Evolutionary conservation across 2,329 filamentous ascomycete species (phyloP).

Genomic region (Aspergillus latus): DNA sequence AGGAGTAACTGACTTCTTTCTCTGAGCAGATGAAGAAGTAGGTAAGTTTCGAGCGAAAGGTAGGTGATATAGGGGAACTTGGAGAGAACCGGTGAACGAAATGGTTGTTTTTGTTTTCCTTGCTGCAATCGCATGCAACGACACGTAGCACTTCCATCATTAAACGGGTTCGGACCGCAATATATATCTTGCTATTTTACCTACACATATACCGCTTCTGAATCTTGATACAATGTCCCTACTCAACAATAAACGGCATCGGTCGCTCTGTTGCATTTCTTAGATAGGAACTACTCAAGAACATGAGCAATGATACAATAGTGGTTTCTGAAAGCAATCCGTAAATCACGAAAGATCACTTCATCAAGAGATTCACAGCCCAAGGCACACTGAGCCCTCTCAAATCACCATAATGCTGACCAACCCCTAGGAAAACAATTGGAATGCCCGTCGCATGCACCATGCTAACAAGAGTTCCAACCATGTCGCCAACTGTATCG

Average conservation of each 20-base stretch:
- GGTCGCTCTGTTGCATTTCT: not conserved
- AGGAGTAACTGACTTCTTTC: too few species aligned
- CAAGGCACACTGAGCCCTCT: slow-evolving; percentile 64
- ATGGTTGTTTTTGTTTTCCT: not conserved
- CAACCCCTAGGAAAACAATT: slow-evolving; percentile 82
- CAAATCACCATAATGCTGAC: slow-evolving; percentile 67
- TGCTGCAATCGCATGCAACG: not conserved
- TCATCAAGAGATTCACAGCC: slow-evolving; percentile 63
- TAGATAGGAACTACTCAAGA: not conserved
- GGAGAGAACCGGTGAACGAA: not conserved
- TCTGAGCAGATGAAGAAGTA: too few species aligned
- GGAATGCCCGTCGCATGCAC: slow-evolving; percentile 97
- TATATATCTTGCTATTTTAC: not conserved
- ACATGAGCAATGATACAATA: not conserved
- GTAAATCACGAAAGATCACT: slow-evolving; percentile 25
- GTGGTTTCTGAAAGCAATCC: not conserved
- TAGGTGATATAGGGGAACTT: not conserved
- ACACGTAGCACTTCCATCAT: not conserved
- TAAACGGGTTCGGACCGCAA: not conserved
- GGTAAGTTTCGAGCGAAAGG: too few species aligned
- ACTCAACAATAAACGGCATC: not conserved
- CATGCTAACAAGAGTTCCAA: slow-evolving; percentile 91
- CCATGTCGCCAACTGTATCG: slow-evolving; percentile 99
- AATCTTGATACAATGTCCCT: not conserved
- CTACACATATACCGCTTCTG: too few species aligned